These are phyloP conservation scores for Flaveria brownii DNA, from an alignment of 129 eudicot genomes.

Conservation along the genomic window DNA sequence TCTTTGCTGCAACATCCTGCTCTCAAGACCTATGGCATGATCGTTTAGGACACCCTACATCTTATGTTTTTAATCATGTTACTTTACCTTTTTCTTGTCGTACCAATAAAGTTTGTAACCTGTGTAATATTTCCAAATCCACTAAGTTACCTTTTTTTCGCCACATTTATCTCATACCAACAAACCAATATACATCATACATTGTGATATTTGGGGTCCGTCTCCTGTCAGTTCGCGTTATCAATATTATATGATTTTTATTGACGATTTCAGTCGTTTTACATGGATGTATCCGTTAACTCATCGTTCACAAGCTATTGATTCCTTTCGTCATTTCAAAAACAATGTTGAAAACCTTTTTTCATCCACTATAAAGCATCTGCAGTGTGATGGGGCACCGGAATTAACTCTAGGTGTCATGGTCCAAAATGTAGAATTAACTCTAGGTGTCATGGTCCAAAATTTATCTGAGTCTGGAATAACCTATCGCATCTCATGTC, in stretches of 20 bases:
- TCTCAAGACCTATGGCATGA: background rate
- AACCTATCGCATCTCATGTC: background rate
- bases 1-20: background rate
- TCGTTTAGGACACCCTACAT: background rate
- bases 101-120: background rate
- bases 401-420: background rate
- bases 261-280: background rate
- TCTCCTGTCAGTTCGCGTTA: background rate
- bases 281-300: background rate
- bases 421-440: background rate
- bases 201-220: background rate
- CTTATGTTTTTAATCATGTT: background rate
- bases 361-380: background rate
- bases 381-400: background rate
- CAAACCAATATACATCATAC: background rate
- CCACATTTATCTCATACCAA: background rate
- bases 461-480: background rate
- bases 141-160: background rate
- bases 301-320: background rate
- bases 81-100: background rate
- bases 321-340: background rate
- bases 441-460: background rate
- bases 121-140: background rate
- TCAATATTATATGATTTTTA: background rate
- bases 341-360: background rate